phyloP scores from a whole-genome alignment of 108 stramenopile species.

The Cyclotella distinguenda region DNA sequence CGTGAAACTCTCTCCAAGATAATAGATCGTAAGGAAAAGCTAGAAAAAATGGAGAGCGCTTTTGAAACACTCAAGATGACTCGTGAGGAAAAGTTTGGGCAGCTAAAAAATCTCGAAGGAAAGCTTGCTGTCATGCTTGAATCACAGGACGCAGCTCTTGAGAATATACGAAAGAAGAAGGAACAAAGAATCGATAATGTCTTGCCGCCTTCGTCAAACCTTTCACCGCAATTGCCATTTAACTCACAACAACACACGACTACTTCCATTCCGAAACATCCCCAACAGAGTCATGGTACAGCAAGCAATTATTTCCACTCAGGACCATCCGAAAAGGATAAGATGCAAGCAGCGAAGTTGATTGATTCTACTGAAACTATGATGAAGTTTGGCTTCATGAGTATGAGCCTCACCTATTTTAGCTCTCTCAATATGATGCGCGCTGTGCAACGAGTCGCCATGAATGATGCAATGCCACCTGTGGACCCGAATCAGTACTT shows the following conservation, averaged over 20 bases:
- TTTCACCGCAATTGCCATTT: not conserved
- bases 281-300: constrained; percentile 2
- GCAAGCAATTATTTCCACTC: constrained; percentile 17
- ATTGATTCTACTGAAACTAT: constrained; percentile 88
- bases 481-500: constrained; percentile 5
- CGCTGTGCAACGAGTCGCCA: constrained; percentile 77
- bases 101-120: constrained; percentile 75
- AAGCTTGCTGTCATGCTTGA: constrained; percentile 89
- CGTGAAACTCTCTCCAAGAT: constrained; percentile 81
- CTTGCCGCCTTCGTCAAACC: constrained; percentile 8
- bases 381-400: constrained; percentile 93
- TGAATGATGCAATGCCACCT: constrained; percentile 15
- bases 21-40: constrained; percentile 74
- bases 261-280: not conserved
- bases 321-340: constrained; percentile 56
- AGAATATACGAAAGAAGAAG: constrained; percentile 69
- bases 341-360: constrained; percentile 77
- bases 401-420: constrained; percentile 90
- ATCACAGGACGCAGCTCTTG: constrained; percentile 84
- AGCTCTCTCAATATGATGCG: constrained; percentile 87
- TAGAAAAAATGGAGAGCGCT: constrained; percentile 62
- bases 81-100: constrained; percentile 76
- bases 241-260: not conserved
- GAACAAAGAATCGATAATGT: constrained; percentile 57
- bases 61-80: constrained; percentile 63